phyloP scores from a whole-genome alignment of 2,329 filamentous ascomycete species.

The Microsporum ferrugineum region DNA sequence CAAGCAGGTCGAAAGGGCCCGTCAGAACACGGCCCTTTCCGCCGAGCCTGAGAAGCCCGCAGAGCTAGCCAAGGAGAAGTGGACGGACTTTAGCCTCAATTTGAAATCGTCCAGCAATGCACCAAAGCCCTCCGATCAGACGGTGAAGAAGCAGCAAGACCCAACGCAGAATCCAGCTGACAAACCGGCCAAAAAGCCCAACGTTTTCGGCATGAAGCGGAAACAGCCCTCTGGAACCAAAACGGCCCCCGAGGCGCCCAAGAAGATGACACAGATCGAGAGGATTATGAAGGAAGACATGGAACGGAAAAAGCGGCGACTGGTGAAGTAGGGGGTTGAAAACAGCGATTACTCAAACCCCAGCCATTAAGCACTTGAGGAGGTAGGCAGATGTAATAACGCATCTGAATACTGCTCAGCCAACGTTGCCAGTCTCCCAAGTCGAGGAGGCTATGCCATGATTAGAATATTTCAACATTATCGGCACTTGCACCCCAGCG shows the following conservation, averaged over 20 bases:
- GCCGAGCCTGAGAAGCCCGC: constrained; percentile 13
- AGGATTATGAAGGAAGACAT: constrained; percentile 15
- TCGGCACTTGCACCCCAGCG: too few species aligned
- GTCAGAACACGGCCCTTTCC: constrained; percentile 25
- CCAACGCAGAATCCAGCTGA: background rate
- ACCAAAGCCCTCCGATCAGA: background rate
- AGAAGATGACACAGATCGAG: constrained; percentile 12
- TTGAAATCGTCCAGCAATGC: background rate
- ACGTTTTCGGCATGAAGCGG: background rate
- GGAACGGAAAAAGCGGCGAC: constrained; percentile 12
- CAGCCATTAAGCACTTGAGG: too few species aligned
- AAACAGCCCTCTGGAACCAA: background rate
- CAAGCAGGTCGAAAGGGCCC: constrained; percentile 71
- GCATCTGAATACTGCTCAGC: too few species aligned
- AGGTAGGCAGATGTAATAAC: too few species aligned
- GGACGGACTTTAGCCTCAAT: constrained; percentile 1
- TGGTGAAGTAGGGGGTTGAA: background rate
- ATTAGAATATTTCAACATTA: too few species aligned
- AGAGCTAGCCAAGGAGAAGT: constrained; percentile 1
- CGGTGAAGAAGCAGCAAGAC: background rate
- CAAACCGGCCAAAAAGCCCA: background rate
- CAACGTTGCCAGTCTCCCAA: too few species aligned
- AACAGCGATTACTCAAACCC: background rate
- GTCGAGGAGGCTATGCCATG: too few species aligned
- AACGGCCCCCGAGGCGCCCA: background rate